Conservation (phyloP, 345 rosid species). For the Gossypium bickii region DNA sequence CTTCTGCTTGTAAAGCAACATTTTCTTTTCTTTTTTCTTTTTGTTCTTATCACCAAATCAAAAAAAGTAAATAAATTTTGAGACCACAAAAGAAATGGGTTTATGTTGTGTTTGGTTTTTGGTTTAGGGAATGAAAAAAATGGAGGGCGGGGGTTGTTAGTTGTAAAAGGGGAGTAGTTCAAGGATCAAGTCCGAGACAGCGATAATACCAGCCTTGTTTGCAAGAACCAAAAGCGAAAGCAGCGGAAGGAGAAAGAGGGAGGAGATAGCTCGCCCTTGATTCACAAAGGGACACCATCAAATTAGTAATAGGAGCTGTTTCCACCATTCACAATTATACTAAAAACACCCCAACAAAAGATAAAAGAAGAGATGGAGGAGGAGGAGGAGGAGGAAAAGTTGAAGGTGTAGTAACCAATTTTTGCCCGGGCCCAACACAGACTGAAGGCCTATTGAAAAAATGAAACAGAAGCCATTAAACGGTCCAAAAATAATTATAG, state of each 20-base stretch:
- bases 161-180: background rate
- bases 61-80: background rate
- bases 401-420: no score
- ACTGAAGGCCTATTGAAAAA: no score
- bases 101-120: no score
- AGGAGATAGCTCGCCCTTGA: constrained; percentile 75
- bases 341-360: background rate
- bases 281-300: constrained; percentile 79
- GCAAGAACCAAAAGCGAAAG: constrained; percentile 88
- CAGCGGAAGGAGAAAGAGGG: constrained; percentile 38
- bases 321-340: constrained; percentile 93
- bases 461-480: no score
- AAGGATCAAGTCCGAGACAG: constrained; percentile 96
- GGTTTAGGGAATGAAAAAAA: no score
- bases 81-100: no score
- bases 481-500: no score
- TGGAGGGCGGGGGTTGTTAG: background rate
- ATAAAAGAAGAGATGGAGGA: background rate
- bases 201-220: constrained; percentile 98
- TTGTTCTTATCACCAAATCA: background rate
- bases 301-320: constrained; percentile 44
- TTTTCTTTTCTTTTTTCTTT: constrained; percentile 14
- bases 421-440: no score
- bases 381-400: no score
- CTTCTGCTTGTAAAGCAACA: constrained; percentile 86